A percentile compares a stretch with the other conserved stretches of the same genome.
phyloP scores from a whole-genome alignment of 2,329 filamentous ascomycete genomes.

The Colletotrichum acutatum region DNA sequence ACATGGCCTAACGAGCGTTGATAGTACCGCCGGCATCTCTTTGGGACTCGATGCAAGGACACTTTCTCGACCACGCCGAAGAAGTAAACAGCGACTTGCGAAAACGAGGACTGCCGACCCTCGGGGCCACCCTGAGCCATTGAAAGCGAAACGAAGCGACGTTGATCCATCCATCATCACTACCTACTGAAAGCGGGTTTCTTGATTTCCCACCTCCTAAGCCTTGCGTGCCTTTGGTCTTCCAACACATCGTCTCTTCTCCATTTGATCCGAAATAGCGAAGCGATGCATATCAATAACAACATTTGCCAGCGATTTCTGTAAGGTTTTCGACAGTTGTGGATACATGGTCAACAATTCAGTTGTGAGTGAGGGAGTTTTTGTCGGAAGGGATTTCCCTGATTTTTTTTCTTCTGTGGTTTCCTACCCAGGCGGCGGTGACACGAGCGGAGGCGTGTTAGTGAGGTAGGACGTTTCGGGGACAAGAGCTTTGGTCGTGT shows the following conservation, averaged over 20 bases:
- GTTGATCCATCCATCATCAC: background rate
- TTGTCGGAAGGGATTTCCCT: background rate
- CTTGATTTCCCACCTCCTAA: background rate
- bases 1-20: constrained; percentile 1
- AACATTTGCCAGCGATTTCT: background rate
- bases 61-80: constrained; percentile 37
- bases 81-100: constrained; percentile 36
- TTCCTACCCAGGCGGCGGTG: too few relatives aligned
- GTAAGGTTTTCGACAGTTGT: background rate
- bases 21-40: constrained; percentile 36
- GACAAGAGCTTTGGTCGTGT: background rate
- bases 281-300: background rate
- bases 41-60: constrained; percentile 38
- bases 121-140: background rate
- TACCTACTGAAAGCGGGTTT: background rate
- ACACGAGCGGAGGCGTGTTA: background rate
- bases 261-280: background rate
- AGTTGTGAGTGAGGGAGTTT: background rate
- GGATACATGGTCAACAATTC: background rate
- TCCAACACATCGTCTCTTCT: background rate
- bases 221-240: background rate
- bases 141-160: background rate
- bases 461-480: background rate
- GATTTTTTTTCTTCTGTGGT: background rate
- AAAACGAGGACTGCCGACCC: constrained; percentile 4